phyloP scores from a whole-genome alignment of 495 filamentous ascomycete species.

The Talaromyces liani region DNA sequence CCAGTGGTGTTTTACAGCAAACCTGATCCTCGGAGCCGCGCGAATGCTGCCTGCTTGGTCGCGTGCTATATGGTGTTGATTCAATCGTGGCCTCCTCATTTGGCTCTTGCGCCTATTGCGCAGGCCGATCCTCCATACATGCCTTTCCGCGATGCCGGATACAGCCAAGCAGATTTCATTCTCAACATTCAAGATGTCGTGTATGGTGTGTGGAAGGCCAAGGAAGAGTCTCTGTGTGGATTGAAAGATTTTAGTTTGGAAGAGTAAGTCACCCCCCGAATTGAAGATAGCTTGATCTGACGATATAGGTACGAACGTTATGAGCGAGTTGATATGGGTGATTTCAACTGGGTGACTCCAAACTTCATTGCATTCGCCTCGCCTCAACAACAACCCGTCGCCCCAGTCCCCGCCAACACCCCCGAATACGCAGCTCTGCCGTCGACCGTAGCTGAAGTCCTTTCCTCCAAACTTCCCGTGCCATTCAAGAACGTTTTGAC shows the following conservation, averaged over 20 bases:
- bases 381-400: slow-evolving; percentile 71
- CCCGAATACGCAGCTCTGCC: slow-evolving; percentile 67
- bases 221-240: slow-evolving; percentile 83
- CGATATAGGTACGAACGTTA: slow-evolving; percentile 70
- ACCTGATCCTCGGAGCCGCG: slow-evolving; percentile 84
- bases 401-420: slow-evolving; percentile 59
- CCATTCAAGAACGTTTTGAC: slow-evolving; percentile 92
- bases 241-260: slow-evolving; percentile 87
- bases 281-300: slow-evolving; percentile 14
- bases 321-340: slow-evolving; percentile 94
- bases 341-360: slow-evolving; percentile 99
- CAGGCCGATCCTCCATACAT: slow-evolving; percentile 95
- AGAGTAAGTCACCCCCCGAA: slow-evolving; percentile 52
- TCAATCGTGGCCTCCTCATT: slow-evolving; percentile 94
- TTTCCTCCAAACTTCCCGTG: slow-evolving; percentile 54
- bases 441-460: slow-evolving; percentile 57
- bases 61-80: slow-evolving; percentile 99
- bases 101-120: slow-evolving; percentile 92
- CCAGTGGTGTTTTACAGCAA: slow-evolving; percentile 92
- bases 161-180: slow-evolving; percentile 95
- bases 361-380: slow-evolving; percentile 95
- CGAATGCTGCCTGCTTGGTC: slow-evolving; percentile 93
- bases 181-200: slow-evolving; percentile 94
- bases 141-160: slow-evolving; percentile 97
- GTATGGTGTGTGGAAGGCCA: slow-evolving; percentile 97